phyloP scores from a whole-genome alignment of 305 asterid species.

The Fraxinus albicans region DNA sequence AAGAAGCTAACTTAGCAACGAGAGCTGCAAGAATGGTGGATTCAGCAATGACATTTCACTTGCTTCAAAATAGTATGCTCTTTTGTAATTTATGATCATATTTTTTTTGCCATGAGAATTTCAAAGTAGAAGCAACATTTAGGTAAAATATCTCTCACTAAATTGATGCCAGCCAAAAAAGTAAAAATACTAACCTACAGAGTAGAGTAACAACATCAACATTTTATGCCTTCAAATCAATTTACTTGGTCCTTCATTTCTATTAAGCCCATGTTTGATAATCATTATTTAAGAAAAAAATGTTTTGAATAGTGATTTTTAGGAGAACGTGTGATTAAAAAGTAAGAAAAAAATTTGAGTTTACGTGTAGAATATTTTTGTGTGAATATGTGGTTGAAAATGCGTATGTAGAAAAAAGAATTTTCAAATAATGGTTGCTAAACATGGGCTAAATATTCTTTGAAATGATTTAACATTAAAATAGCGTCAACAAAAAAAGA shows the following conservation, averaged over 20 bases:
- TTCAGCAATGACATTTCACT: neutral
- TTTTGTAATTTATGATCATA: neutral
- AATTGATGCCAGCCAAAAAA: neutral
- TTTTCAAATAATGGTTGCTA: too few species aligned
- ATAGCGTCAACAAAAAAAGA: neutral
- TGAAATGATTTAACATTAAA: neutral
- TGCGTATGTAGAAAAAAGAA: too few species aligned
- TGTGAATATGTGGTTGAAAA: too few species aligned
- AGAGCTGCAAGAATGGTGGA: neutral
- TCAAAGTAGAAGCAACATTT: neutral
- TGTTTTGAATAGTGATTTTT: too few species aligned
- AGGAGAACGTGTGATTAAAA: too few species aligned
- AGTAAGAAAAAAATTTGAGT: too few species aligned
- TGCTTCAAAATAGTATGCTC: neutral
- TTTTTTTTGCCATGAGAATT: neutral
- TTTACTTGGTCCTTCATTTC: neutral
- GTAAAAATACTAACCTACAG: neutral
- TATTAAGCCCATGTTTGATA: neutral
- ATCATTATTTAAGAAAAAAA: too few species aligned
- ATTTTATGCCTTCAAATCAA: neutral
- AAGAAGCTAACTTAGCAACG: neutral
- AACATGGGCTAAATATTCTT: neutral
- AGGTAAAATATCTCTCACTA: neutral
- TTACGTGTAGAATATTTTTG: too few species aligned
- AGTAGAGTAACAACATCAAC: neutral